Percentiles rank a stretch among this genome's conserved stretches.
These are phyloP conservation scores for Laguncularia racemosa DNA, from an alignment of 345 rosid genomes.

Conservation along the genomic window DNA sequence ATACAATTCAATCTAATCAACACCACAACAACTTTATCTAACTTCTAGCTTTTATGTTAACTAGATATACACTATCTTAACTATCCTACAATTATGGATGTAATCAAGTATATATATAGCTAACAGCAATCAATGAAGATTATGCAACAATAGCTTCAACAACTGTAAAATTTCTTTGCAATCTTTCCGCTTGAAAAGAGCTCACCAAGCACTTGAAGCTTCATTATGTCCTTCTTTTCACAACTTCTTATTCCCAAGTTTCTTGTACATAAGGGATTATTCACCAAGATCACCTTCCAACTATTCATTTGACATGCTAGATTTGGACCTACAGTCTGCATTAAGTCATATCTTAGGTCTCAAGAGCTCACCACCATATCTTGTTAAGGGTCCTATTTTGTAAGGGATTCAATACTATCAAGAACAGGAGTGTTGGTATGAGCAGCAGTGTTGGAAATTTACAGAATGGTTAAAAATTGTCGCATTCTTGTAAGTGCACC, in stretches of 20 bases:
- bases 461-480: not conserved
- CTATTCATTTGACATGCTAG: constrained; percentile 3
- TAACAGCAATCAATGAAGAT: too few relatives aligned
- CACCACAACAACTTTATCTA: too few relatives aligned
- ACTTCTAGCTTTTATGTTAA: too few relatives aligned
- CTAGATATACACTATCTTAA: too few relatives aligned
- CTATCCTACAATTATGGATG: too few relatives aligned
- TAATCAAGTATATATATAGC: too few relatives aligned
- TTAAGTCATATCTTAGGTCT: constrained; percentile 11
- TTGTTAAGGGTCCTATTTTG: constrained; percentile 19
- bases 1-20: too few relatives aligned
- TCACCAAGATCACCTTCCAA: not conserved
- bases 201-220: constrained; percentile 34
- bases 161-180: too few relatives aligned
- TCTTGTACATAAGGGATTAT: not conserved
- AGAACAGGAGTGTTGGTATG: constrained; percentile 16
- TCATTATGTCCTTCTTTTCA: constrained; percentile 14
- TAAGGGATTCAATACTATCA: constrained; percentile 1
- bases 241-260: constrained; percentile 27
- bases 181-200: constrained; percentile 28
- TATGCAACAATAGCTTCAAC: too few relatives aligned
- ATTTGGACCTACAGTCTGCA: constrained; percentile 8
- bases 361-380: constrained; percentile 19
- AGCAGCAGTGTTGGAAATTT: constrained; percentile 21
- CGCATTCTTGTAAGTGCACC: constrained; percentile 30